Evolutionary conservation across 768 basidiomycete species (phyloP), one percentile per base, ranked within the genome.

Genomic region (Leucosporidium creatinivorum): DNA sequence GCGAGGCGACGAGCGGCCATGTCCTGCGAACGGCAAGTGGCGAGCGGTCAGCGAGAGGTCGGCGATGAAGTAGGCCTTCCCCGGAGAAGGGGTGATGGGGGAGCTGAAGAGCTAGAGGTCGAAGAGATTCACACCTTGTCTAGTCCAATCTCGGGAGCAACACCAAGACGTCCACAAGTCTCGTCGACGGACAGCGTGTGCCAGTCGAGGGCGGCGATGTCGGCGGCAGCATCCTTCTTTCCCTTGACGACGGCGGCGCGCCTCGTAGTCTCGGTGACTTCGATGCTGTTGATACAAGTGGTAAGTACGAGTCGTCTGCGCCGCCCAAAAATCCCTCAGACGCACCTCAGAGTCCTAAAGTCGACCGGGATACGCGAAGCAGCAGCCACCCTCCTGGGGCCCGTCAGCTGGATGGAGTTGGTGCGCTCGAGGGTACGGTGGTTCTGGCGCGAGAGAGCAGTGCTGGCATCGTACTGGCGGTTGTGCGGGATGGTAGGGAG

Each of bases 1-100:
- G 79, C 73, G 5, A 80, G 76, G n/a, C 83, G 79, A 6, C 84
- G 80, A 25, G 80, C 78, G 26, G 81, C 84, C 69, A 84, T 83
- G 3, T 79, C 75, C 33, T 36, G 33, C 33, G 33, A 36, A 36
- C 6, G 33, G 33, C 5, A 36, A 36, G 33, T 12, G 33, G 33
- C 5, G 33, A 36, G 33, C 33, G 33, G 12, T 36, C 33, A 36
- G 33, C 33, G 6, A 12, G 33, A 36, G 33, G 6, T 36, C 33
- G 33, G 33, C 33, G 33, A 36, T 5, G 33, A 6, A 5, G 12
- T 36, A 36, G 12, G 12, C 33, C 6, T 12, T 5, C 33, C 6
- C 33, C 33, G n/a, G n/a, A n/a, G n/a, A n/a, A n/a, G n/a, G n/a
- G n/a, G n/a, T n/a, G n/a, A n/a, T n/a, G 33, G 33, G 12, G 12